Evolutionary conservation across 805 yeast genomes (phyloP), one percentile per base, ranked within the genome.

Genomic region (Metschnikowia borealis): DNA sequence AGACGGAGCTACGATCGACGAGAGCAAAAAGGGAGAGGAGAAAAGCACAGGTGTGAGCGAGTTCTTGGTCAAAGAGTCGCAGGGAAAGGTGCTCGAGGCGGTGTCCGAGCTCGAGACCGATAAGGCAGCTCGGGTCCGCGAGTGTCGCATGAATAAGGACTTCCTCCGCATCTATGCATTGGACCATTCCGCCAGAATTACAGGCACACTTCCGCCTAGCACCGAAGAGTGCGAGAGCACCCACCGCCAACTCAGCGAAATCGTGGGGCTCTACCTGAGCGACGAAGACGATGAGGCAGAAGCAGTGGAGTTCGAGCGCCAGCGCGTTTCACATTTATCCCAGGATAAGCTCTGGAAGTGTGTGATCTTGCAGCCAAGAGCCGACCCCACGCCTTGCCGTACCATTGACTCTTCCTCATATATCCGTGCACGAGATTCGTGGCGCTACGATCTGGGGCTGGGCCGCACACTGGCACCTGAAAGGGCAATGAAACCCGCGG

Each of bases 301-400:
- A 3, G n/a, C 17, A 6, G 15, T 26, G 29, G 33, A 44, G 34
- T 18, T 11, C 18, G 33, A 42, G 31, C 29, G 34, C 13, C 46
- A 34, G 10, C 46, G 46, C 23, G 17, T 53, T 23, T 48, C 55
- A 10, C 52, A 48, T 13, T 43, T 56, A 46, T 54, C 61, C 5
- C 42, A 53, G 32, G 62, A 56, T n/a, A 55, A 53, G 43, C 49
- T 57, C 29, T 54, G 59, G 58, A 51, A 49, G 39, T 38, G 50
- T 11, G 82, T 82, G 14, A 70, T 82, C 5, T 60, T 82, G 32
- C 75, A 78, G 3, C 84, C 85, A 21, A 66, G 85, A 40, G 50
- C 54, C 1, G 87, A 81, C 54, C 52, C 57, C 1, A 52, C 60
- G 8, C 73, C 71, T 1, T 21, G 41, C 6, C 23, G 37, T 13